Percentiles rank a stretch among this genome's conserved stretches.
Conservation (phyloP, 345 rosid genomes). For the Camelina sativa region DNA sequence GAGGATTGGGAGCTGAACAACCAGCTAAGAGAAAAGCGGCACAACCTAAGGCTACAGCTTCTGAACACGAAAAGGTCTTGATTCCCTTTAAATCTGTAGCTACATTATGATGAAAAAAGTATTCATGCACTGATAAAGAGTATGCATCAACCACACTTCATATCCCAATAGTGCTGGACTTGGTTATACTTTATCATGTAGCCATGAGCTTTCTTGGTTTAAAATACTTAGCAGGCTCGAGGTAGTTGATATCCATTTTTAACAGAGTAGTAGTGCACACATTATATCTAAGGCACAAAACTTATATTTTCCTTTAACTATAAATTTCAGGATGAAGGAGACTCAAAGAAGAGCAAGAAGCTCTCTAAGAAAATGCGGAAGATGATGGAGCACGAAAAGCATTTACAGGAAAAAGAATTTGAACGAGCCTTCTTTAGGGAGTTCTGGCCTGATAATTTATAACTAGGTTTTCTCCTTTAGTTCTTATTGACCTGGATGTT, state of each 20-base stretch:
- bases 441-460: slow-evolving; percentile 97
- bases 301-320: background rate
- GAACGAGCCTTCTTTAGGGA: slow-evolving; percentile 79
- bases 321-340: slow-evolving; percentile 54
- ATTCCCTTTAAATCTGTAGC: background rate
- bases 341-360: slow-evolving; percentile 55
- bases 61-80: slow-evolving; percentile 43
- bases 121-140: background rate
- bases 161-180: background rate
- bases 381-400: slow-evolving; percentile 69
- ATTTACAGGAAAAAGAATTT: slow-evolving; percentile 70
- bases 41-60: slow-evolving; percentile 35
- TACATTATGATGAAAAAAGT: background rate
- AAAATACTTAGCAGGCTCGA: background rate
- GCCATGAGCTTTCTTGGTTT: background rate
- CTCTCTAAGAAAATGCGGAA: slow-evolving; percentile 74
- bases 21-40: slow-evolving; percentile 48
- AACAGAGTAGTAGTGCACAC: background rate
- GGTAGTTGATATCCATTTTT: background rate
- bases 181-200: background rate
- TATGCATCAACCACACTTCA: background rate
- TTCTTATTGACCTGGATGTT: slow-evolving; percentile 6
- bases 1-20: slow-evolving; percentile 74
- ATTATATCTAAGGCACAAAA: background rate
- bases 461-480: slow-evolving; percentile 19